Base-by-base conservation (phyloP, 345 rosid genomes). In the Arabis alpina region DNA sequence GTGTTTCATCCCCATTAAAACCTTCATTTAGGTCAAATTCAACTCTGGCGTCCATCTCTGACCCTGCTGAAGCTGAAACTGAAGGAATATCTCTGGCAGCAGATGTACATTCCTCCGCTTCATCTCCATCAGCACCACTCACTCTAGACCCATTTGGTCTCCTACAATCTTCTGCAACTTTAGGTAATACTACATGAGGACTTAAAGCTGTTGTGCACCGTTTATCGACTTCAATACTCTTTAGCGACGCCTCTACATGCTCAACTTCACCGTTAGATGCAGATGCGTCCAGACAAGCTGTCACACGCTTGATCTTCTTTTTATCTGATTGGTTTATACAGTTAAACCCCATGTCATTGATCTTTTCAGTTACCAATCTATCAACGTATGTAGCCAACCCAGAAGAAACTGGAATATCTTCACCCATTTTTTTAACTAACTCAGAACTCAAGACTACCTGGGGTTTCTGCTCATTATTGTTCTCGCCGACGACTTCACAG, bases 21-120 rank as follows among this genome's bases (percentile, higher is more conserved):
- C 96, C 96, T 83, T 94, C 95, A 75, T 94, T 94, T 62, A 94
- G 70, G 54, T 94, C 99, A 81, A 94, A 94, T 61, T 76, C 89
- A 14, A 91, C 78, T 83, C 84, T 94, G 39, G 72, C 84, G 59
- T 85, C 92, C 62, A 65, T 66, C 51, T 78, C 85, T 23, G 81
- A 57, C 14, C 75, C 79, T 41, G 68, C 88, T 3, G 68, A 58
- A 52, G 61, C 79, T 68, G 76, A 64, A 56, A 43, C 42, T 7
- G 73, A 66, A 64, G 86, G 54, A 76, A 71, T 75, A 63, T 71
- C 83, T 5, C 70, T 57, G 50, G 76, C 36, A 10, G 73, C 58
- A 47, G 85, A 81, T n/a, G 77, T 74, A 42, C 80, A 61, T 68
- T 77, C 88, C 70, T 83, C 86, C 0, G 69, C 78, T 63, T 80